Evolutionary conservation across 2,329 filamentous ascomycete genomes (phyloP).

Genomic region (Pleoardoris graminearum): DNA sequence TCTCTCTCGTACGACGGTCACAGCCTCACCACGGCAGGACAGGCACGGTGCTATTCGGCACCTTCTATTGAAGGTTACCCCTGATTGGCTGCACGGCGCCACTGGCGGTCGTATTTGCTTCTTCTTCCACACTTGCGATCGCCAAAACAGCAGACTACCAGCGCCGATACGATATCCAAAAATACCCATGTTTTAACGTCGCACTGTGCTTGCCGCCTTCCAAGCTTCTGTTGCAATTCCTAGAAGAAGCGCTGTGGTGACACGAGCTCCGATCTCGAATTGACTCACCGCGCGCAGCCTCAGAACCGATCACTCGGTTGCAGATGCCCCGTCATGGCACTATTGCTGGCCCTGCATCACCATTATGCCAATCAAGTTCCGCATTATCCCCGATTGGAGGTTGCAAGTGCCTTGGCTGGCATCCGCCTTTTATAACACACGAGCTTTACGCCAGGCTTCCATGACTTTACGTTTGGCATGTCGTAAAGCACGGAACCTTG

Average conservation of each 20-base stretch:
- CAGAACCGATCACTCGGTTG: constrained; percentile 2
- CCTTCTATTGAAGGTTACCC: too few relatives aligned
- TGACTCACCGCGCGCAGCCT: constrained; percentile 6
- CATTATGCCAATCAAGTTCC: neutral
- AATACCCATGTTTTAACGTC: constrained; percentile 2
- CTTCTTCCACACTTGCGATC: neutral
- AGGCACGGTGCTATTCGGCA: too few relatives aligned
- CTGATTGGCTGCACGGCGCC: neutral
- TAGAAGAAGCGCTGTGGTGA: neutral
- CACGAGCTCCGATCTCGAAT: constrained; percentile 7
- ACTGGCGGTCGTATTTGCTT: constrained; percentile 4
- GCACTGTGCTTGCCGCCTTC: neutral
- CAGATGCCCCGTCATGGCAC: neutral
- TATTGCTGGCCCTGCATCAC: neutral
- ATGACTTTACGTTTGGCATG: neutral
- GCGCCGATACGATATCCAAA: constrained; percentile 3
- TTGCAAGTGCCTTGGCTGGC: neutral
- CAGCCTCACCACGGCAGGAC: too few relatives aligned
- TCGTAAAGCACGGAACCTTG: neutral
- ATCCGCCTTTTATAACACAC: neutral
- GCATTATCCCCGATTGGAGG: neutral
- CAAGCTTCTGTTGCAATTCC: constrained; percentile 1
- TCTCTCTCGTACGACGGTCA: too few relatives aligned
- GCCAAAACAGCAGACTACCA: neutral
- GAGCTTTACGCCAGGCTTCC: neutral